Evolutionary conservation across 2,329 filamentous ascomycete genomes (phyloP), one percentile per base, ranked within the genome.

Genomic region (Calycina marina): DNA sequence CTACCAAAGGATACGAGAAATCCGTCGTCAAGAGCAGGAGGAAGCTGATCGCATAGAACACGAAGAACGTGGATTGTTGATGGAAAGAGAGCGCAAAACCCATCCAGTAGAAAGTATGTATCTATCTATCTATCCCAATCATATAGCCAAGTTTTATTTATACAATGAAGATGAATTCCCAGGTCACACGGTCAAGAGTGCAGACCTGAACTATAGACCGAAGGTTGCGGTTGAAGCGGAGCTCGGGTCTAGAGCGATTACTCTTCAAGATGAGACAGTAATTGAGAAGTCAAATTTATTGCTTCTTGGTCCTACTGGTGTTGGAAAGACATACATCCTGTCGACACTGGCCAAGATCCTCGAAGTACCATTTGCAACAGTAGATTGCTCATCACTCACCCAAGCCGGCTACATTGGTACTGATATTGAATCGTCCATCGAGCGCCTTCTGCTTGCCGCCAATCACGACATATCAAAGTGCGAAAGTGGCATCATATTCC

Each of bases 381-480:
- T 83, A 39, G 88, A 96, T 56, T 96, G 88, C 56, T 94, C 90
- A 31, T 82, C 86, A 4, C 85, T 96, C 42, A 96, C 88, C 0
- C 88, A 94, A 58, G 88, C 88, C 4, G 88, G 90, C 15, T 98
- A 98, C 48, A 94, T 98, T 44, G 90, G 90, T 17, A 88, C 96
- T 51, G 90, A 98, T 52, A 88, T 88, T n/a, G 90, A 98, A 52
- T 77, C 83, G 1, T 94, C 88, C 47, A 84, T 98, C 25, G 84
- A 94, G 50, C 70, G 90, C 27, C 65, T 98, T 15, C 65, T 98
- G 6, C 81, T 92, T 34, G 85, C 92, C 37, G 76, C 88, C 6
- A 88, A 92, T 53, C 93, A 93, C 55, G 81, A 93, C 45, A 72
- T 90, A 16, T 73, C 75, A 37, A 74, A 78, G 34, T 78, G 85